Percentiles rank a stretch among this genome's conserved stretches.
These are phyloP conservation scores for Biscogniauxia mediterranea DNA, from an alignment of 2,329 filamentous ascomycete species.

Conservation along the genomic window DNA sequence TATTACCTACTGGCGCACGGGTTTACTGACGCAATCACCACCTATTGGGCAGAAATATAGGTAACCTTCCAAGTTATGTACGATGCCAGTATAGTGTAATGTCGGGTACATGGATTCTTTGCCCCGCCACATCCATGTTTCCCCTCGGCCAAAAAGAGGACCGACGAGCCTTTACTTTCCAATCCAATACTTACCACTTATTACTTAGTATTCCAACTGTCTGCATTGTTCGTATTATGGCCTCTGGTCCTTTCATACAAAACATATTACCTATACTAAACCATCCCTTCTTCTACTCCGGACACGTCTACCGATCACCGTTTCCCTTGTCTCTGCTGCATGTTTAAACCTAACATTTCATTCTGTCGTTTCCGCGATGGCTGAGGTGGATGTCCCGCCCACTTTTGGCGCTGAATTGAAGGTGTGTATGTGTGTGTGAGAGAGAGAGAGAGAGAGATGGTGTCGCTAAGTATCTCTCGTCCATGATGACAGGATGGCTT, in stretches of 20 bases:
- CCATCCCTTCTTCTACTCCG: background rate
- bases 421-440: constrained; percentile 48
- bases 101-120: no score
- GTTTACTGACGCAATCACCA: background rate
- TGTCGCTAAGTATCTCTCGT: constrained; percentile 7
- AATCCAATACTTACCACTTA: no score
- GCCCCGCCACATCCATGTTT: no score
- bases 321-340: constrained; percentile 19
- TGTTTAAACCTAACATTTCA: constrained; percentile 16
- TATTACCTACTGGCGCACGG: no score
- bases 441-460: background rate
- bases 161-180: no score
- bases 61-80: no score
- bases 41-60: no score
- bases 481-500: constrained; percentile 74
- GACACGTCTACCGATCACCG: constrained; percentile 3
- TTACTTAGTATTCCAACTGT: background rate
- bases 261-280: background rate
- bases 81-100: no score
- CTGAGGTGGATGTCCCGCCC: constrained; percentile 77
- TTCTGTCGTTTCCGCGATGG: constrained; percentile 53
- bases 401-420: constrained; percentile 94
- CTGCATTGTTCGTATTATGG: background rate
- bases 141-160: no score
- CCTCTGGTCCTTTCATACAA: background rate